phyloP scores from a whole-genome alignment of 495 filamentous ascomycete genomes.

The Bacidia rubella region DNA sequence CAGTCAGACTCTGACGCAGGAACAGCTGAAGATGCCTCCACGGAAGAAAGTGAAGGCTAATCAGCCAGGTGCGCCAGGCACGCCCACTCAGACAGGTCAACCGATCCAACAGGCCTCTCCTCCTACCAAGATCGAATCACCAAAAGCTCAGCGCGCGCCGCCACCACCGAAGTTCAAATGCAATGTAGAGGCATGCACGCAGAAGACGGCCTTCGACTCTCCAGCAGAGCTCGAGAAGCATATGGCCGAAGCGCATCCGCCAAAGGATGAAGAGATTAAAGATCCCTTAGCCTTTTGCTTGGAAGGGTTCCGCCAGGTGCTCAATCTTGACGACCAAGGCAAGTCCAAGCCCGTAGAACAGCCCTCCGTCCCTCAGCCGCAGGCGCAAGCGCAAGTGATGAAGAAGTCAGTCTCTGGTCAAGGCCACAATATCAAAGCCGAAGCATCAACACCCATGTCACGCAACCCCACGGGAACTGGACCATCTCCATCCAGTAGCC shows the following conservation, averaged over 20 bases:
- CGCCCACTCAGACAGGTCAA: conserved; percentile 21
- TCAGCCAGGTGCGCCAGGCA: conserved; percentile 22
- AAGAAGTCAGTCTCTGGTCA: conserved; percentile 20
- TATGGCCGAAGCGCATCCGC: conserved; percentile 32
- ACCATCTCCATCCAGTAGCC: conserved; percentile 15
- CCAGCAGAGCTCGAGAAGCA: conserved; percentile 36
- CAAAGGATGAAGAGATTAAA: conserved; percentile 29
- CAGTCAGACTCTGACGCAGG: conserved; percentile 32
- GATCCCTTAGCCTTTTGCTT: conserved; percentile 35
- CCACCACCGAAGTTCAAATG: conserved; percentile 30
- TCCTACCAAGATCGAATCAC: conserved; percentile 24
- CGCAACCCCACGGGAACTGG: conserved; percentile 29
- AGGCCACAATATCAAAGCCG: conserved; percentile 27
- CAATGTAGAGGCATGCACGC: conserved; percentile 30
- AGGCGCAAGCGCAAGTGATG: conserved; percentile 20
- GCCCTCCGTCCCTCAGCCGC: not conserved
- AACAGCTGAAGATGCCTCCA: conserved; percentile 49
- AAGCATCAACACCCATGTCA: conserved; percentile 26
- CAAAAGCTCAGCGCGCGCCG: conserved; percentile 25
- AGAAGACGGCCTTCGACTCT: conserved; percentile 32
- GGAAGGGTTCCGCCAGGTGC: conserved; percentile 28
- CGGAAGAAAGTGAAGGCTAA: conserved; percentile 46
- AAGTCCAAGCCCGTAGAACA: conserved; percentile 15
- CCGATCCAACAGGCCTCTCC: conserved; percentile 23
- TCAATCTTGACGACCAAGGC: conserved; percentile 27